A percentile compares a stretch with the other conserved stretches of the same genome.
These are phyloP conservation scores for Agaricus blazei DNA, from an alignment of 768 basidiomycete genomes.

Conservation along the genomic window DNA sequence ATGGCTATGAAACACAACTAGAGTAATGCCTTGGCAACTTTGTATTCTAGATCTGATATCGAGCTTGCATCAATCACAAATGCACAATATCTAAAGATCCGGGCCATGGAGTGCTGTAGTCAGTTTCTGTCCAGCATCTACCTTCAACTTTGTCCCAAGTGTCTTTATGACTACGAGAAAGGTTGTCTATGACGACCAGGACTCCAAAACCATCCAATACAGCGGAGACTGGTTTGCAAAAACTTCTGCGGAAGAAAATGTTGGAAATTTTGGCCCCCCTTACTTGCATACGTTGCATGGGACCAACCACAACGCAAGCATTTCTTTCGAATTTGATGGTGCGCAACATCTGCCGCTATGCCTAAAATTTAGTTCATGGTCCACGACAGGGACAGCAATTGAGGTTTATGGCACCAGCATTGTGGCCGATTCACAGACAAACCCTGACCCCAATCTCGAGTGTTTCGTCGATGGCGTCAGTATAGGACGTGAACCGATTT, in stretches of 20 bases:
- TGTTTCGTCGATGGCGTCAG: slow-evolving; percentile 20
- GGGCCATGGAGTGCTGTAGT: no score
- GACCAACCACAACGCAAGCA: background rate
- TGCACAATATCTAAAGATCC: no score
- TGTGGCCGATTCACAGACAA: slow-evolving; percentile 11
- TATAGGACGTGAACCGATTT: slow-evolving; percentile 14
- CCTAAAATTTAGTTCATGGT: background rate
- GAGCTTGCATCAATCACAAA: no score
- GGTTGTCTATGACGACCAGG: background rate
- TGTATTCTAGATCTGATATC: no score
- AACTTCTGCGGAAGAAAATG: background rate
- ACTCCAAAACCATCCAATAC: background rate
- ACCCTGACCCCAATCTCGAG: slow-evolving; percentile 18
- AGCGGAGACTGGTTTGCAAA: background rate
- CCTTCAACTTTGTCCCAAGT: background rate
- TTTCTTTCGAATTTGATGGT: background rate
- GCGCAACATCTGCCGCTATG: background rate
- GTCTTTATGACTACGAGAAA: background rate
- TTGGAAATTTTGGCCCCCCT: background rate
- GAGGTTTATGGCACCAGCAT: slow-evolving; percentile 15
- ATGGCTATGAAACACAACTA: no score
- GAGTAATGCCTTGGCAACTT: no score
- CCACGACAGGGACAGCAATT: slow-evolving; percentile 11
- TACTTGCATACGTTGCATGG: background rate
- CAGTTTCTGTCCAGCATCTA: no score